Evolutionary conservation across 2,329 filamentous ascomycete genomes (phyloP).

Genomic region (Apiospora koreana): DNA sequence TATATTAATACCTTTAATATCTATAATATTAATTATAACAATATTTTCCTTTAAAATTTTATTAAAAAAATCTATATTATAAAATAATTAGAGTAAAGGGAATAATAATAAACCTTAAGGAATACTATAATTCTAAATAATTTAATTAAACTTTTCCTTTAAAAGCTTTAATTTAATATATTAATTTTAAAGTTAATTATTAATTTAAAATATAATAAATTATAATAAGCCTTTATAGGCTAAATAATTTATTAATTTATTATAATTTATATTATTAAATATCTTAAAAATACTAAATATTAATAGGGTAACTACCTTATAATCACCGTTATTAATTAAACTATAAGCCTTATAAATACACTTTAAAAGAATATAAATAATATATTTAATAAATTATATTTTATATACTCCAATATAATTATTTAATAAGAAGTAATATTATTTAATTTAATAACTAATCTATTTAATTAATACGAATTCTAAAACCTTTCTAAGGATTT

Average conservation of each 20-base stretch:
- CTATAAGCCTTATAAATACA: neutral
- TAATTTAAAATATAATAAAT: neutral
- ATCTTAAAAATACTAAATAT: neutral
- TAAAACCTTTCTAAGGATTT: neutral
- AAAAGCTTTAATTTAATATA: neutral
- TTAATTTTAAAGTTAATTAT: neutral
- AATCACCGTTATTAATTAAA: neutral
- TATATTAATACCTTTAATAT: no score
- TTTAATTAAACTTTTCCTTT: neutral
- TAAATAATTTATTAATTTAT: neutral
- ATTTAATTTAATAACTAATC: neutral
- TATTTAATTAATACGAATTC: neutral
- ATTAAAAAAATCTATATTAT: neutral
- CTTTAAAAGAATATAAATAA: neutral
- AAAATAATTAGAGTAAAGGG: neutral
- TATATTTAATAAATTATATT: neutral
- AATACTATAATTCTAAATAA: neutral
- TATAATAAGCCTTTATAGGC: fast-evolving
- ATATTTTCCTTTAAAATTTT: neutral
- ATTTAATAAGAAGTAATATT: neutral
- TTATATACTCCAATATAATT: neutral
- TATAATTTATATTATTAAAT: neutral
- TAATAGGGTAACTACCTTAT: neutral
- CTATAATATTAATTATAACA: no score
- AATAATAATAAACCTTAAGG: neutral